Conservation (phyloP, 1,284 basidiomycete species). For the Naganishia albida region DNA sequence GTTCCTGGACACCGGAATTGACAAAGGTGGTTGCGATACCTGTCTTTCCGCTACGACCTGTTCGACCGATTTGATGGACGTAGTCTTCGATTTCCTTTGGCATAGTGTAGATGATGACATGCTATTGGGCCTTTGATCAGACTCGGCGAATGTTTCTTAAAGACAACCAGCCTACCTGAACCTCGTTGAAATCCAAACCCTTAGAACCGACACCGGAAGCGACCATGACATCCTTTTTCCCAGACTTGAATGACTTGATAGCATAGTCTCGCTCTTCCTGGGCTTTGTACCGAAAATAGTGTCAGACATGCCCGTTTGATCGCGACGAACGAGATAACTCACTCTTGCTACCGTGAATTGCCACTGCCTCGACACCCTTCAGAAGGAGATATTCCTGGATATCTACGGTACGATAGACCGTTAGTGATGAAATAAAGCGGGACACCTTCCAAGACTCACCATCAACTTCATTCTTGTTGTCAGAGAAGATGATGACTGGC, state of each 20-base stretch:
- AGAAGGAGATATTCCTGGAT: constrained; percentile 96
- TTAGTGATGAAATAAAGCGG: not conserved
- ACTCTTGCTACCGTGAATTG: constrained; percentile 98
- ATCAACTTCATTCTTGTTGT: constrained; percentile 99
- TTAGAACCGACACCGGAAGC: constrained; percentile 97
- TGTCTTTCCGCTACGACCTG: constrained; percentile 94
- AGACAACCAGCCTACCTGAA: constrained; percentile 73
- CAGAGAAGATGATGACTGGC: constrained; percentile 96
- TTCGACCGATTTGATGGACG: constrained; percentile 97
- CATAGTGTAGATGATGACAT: constrained; percentile 75
- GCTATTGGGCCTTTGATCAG: constrained; percentile 33
- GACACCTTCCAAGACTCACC: constrained; percentile 58
- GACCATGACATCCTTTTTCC: constrained; percentile 98
- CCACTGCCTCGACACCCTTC: constrained; percentile 97
- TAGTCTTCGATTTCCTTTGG: constrained; percentile 96
- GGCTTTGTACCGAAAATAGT: constrained; percentile 53
- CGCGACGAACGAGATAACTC: constrained; percentile 40
- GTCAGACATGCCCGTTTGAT: not conserved
- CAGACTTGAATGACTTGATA: constrained; percentile 94
- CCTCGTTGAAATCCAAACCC: constrained; percentile 96
- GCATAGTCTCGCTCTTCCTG: constrained; percentile 99
- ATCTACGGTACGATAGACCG: constrained; percentile 59
- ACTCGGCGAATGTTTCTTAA: not conserved
- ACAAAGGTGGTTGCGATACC: constrained; percentile 99
- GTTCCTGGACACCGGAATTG: constrained; percentile 94